Evolutionary conservation across 805 yeast species (phyloP).

Genomic region (Starmerella bombicola): DNA sequence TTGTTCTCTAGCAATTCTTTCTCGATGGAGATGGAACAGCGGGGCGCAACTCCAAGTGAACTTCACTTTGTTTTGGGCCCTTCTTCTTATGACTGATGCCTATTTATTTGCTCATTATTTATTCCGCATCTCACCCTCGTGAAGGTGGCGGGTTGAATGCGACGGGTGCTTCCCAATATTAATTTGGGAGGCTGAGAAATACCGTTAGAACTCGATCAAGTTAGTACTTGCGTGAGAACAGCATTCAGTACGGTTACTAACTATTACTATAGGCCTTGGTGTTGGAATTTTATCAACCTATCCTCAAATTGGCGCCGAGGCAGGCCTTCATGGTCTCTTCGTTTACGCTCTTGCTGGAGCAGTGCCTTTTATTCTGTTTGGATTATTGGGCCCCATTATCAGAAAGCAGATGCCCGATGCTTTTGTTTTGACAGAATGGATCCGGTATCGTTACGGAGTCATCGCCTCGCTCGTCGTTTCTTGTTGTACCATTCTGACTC

Average conservation of each 20-base stretch:
- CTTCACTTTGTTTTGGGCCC: too few relatives aligned
- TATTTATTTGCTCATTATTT: neutral
- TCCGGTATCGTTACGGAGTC: constrained; percentile 65
- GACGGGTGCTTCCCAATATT: constrained; percentile 25
- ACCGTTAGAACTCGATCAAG: constrained; percentile 77
- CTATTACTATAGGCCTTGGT: constrained; percentile 50
- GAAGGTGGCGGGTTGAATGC: constrained; percentile 8
- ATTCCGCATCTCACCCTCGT: neutral
- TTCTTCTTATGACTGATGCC: too few relatives aligned
- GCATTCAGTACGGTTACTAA: constrained; percentile 22
- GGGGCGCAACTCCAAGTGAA: too few relatives aligned
- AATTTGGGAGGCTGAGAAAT: constrained; percentile 46
- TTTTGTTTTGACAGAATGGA: constrained; percentile 89
- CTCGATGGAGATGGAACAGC: neutral
- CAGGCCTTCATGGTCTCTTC: constrained; percentile 77
- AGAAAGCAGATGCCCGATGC: constrained; percentile 77
- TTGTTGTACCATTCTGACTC: constrained; percentile 68
- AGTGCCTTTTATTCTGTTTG: constrained; percentile 70
- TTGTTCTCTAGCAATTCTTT: constrained; percentile 2
- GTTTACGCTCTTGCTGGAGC: constrained; percentile 73
- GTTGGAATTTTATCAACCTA: constrained; percentile 80
- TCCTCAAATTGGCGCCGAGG: constrained; percentile 70
- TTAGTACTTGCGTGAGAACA: constrained; percentile 71
- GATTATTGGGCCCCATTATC: constrained; percentile 68
- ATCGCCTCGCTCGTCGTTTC: constrained; percentile 66